Base-by-base conservation (phyloP, 2,329 filamentous ascomycete genomes). In the Mariannaea elegans region DNA sequence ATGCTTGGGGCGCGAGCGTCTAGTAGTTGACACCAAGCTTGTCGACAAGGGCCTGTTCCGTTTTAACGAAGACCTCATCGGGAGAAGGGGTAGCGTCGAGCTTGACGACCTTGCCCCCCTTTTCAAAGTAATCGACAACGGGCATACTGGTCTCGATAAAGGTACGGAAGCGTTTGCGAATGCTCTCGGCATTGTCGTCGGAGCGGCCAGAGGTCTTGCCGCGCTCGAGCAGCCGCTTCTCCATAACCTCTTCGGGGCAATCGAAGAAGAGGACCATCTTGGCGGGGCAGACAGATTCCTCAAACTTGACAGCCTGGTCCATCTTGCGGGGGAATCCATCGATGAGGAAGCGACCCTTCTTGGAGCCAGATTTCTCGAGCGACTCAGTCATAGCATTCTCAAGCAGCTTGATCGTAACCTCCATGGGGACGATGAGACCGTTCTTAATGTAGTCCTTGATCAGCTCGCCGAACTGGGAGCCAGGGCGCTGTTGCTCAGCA, bases 81-180 rank as follows among this genome's bases (percentile, higher is more conserved):
- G 92, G 89, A 7, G 78, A 71, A 41, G 86, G 84, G 23, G 88
- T 90, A 27, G 94, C 92, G 69, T 89, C 83, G 42, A 98, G 84
- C 80, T 89, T 91, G 75, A 97, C 86, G 14, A 98, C 93, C 74
- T 89, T 89, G 70, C 86, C 88, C 78, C 94, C 82, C 71, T 83
- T 82, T 72, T 90, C 88, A 76, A 91, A 98, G 75, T 92, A 87
- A 69, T 97, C 85, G 54, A 99, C 93, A 45, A 98, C 95, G 23
- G 95, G 95, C 94, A 98, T 97, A 80, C 93, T 97, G 2, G 93
- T 97, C 79, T 98, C 93, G 70, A 96, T 82, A 74, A 98, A 99
- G 4, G 90, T 94, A 74, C 88, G 89, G 84, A 99, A 99, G 57
- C 95, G 87, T 89, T 99, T 99, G 81, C 91, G 90, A 77, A 98